These are phyloP conservation scores for Ascochyta lentis DNA, from an alignment of 2,329 filamentous ascomycete genomes.

Conservation along the genomic window DNA sequence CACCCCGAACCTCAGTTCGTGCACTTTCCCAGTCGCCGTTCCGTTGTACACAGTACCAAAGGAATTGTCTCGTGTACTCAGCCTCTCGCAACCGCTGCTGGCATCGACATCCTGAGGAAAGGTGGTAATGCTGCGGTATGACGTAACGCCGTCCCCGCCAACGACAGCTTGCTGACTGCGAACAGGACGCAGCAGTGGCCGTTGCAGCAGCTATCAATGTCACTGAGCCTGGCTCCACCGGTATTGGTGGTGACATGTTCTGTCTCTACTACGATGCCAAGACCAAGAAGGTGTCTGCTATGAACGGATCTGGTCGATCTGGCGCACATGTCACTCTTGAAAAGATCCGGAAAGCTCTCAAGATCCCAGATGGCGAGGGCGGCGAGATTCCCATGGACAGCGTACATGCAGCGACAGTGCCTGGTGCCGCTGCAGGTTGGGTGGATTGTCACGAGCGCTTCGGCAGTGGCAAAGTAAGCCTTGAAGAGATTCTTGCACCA, in stretches of 20 bases:
- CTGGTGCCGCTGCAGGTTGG: conserved; percentile 93
- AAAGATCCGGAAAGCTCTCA: conserved; percentile 72
- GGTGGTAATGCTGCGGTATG: conserved; percentile 91
- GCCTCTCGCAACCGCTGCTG: conserved; percentile 86
- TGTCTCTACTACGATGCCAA: conserved; percentile 89
- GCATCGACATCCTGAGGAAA: conserved; percentile 80
- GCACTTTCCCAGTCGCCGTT: conserved; percentile 79
- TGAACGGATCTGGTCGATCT: conserved; percentile 93
- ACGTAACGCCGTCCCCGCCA: conserved; percentile 45
- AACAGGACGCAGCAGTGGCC: conserved; percentile 93
- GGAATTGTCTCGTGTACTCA: conserved; percentile 92
- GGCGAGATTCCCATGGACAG: conserved; percentile 74
- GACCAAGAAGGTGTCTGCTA: conserved; percentile 78
- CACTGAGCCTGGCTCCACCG: conserved; percentile 90
- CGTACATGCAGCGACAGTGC: conserved; percentile 83
- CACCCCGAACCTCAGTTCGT: conserved; percentile 61
- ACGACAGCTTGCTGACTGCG: conserved; percentile 4
- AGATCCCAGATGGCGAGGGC: conserved; percentile 63
- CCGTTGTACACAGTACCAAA: conserved; percentile 90
- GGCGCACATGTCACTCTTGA: conserved; percentile 73
- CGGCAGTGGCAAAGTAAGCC: conserved; percentile 80
- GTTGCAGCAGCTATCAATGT: conserved; percentile 92
- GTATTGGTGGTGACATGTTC: conserved; percentile 97
- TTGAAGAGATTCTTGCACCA: conserved; percentile 80
- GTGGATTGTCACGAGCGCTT: conserved; percentile 86